These are phyloP conservation scores for Paecilomyces formosus DNA, from an alignment of 2,329 filamentous ascomycete genomes.

Conservation along the genomic window DNA sequence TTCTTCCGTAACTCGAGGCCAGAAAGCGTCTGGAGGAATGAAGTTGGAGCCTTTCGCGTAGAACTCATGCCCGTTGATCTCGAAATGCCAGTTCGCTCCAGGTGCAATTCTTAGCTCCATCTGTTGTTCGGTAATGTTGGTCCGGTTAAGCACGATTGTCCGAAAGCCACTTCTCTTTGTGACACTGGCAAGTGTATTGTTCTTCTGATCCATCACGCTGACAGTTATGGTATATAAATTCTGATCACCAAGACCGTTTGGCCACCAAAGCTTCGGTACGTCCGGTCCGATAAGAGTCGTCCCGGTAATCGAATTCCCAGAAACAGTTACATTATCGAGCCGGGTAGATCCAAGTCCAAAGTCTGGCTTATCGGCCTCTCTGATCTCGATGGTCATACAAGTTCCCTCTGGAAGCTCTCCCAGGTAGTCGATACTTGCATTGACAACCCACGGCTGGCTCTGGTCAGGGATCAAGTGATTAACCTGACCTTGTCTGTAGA, in stretches of 20 bases:
- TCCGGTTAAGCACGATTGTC: constrained; percentile 54
- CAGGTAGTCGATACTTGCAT: constrained; percentile 53
- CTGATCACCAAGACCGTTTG: constrained; percentile 49
- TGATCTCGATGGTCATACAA: constrained; percentile 41
- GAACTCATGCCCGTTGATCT: constrained; percentile 57
- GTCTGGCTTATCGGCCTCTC: constrained; percentile 31
- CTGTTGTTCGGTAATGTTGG: constrained; percentile 47
- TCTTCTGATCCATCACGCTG: constrained; percentile 31
- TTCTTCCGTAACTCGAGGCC: constrained; percentile 50
- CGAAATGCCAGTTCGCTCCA: constrained; percentile 57
- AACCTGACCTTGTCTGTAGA: constrained; percentile 52
- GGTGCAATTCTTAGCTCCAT: constrained; percentile 48
- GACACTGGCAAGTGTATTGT: constrained; percentile 35
- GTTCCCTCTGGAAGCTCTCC: constrained; percentile 40
- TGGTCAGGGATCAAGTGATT: constrained; percentile 54
- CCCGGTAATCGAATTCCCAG: constrained; percentile 43
- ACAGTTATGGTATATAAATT: constrained; percentile 51
- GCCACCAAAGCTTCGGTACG: constrained; percentile 54
- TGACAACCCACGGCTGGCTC: constrained; percentile 51
- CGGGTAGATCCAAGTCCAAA: constrained; percentile 29
- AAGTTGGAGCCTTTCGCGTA: constrained; percentile 60
- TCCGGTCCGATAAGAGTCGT: constrained; percentile 35
- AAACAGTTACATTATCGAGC: constrained; percentile 34
- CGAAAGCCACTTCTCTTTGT: constrained; percentile 54
- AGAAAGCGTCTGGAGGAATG: constrained; percentile 56